Percentiles rank a stretch among this genome's conserved stretches.
Evolutionary conservation across 2,329 filamentous ascomycete genomes (phyloP).

Genomic region (Aureobasidium sp.): DNA sequence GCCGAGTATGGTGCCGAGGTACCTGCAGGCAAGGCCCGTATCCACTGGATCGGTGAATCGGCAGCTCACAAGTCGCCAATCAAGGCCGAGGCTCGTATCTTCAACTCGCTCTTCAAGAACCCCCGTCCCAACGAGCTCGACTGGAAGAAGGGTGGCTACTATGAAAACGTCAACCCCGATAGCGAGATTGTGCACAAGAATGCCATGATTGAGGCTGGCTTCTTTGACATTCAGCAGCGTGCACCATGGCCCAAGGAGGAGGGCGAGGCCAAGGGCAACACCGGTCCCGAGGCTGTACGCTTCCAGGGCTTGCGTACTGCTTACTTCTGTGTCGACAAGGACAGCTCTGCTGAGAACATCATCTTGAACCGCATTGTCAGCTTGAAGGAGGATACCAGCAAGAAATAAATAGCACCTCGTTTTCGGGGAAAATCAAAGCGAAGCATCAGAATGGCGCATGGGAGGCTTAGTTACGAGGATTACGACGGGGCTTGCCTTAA

Average conservation of each 20-base stretch:
- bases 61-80: slow-evolving; percentile 54
- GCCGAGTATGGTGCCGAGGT: slow-evolving; percentile 61
- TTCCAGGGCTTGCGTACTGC: slow-evolving; percentile 90
- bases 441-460: slow-evolving; percentile 2
- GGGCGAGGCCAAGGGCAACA: slow-evolving; percentile 57
- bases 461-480: slow-evolving; percentile 9
- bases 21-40: slow-evolving; percentile 45
- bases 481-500: not conserved
- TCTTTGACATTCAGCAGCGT: slow-evolving; percentile 64
- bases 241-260: slow-evolving; percentile 79
- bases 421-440: not conserved
- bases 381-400: slow-evolving; percentile 78
- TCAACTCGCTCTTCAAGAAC: slow-evolving; percentile 79
- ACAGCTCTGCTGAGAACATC: slow-evolving; percentile 62
- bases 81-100: slow-evolving; percentile 66
- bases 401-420: slow-evolving; percentile 34
- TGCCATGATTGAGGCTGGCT: slow-evolving; percentile 75
- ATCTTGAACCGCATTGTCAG: slow-evolving; percentile 89
- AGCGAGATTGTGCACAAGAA: slow-evolving; percentile 73
- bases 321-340: slow-evolving; percentile 78
- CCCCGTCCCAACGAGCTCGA: slow-evolving; percentile 69
- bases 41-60: slow-evolving; percentile 80
- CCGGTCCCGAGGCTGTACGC: slow-evolving; percentile 61
- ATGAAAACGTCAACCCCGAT: slow-evolving; percentile 76
- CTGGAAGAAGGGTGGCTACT: slow-evolving; percentile 66